Evolutionary conservation across 1,284 basidiomycete genomes (phyloP).

Genomic region (Cerioporus squamosus): DNA sequence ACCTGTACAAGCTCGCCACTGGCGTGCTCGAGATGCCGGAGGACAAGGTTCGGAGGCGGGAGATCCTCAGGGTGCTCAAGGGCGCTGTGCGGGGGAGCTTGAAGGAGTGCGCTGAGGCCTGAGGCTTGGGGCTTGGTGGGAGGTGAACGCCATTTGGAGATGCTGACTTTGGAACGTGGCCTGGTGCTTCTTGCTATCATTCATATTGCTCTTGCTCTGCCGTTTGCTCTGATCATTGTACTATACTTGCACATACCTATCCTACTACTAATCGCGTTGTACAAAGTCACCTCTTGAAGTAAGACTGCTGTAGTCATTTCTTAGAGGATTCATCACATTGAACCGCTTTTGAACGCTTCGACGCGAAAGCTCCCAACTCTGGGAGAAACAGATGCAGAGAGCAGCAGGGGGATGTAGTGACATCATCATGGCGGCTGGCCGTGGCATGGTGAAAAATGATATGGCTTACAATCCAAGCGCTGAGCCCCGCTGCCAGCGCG

Average conservation of each 20-base stretch:
- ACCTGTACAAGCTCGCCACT: constrained; percentile 63
- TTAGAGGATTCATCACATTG: too few relatives aligned
- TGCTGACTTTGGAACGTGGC: constrained; percentile 1
- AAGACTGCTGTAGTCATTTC: too few relatives aligned
- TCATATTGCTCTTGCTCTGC: constrained; percentile 11
- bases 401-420: too few relatives aligned
- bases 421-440: too few relatives aligned
- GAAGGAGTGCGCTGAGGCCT: constrained; percentile 11
- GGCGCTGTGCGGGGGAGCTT: constrained; percentile 41
- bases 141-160: not conserved
- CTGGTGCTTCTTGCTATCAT: constrained; percentile 3
- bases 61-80: constrained; percentile 60
- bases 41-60: constrained; percentile 53
- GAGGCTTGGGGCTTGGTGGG: not conserved
- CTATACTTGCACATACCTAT: not conserved
- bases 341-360: too few relatives aligned
- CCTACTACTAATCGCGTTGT: too few relatives aligned
- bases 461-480: too few relatives aligned
- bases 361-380: too few relatives aligned
- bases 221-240: constrained; percentile 17
- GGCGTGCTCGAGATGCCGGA: constrained; percentile 55
- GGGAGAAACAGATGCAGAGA: too few relatives aligned
- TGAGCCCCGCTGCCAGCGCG: too few relatives aligned
- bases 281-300: too few relatives aligned
- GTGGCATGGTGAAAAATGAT: too few relatives aligned